Evolutionary conservation across 2,329 filamentous ascomycete genomes (phyloP), one percentile per base, ranked within the genome.

Genomic region (Mycosphaerelloides madeirae): DNA sequence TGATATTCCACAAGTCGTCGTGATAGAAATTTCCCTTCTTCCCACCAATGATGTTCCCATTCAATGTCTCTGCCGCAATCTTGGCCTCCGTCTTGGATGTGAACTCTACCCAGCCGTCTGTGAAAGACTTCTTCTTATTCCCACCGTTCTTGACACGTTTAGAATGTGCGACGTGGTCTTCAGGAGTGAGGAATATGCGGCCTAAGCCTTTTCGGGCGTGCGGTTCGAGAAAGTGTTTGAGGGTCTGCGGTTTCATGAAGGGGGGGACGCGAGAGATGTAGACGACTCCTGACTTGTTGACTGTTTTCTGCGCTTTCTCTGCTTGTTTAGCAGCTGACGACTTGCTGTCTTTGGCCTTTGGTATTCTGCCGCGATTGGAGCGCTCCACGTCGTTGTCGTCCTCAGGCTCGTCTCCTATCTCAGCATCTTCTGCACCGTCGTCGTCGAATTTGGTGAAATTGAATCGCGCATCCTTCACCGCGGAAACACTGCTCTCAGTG

Each of bases 21-120:
- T 85, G 80, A 69, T 91, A 94, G 63, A 85, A 88, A 38, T 78
- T 79, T 11, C 86, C 78, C 70, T 94, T 94, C 70, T 90, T 90
- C 19, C 87, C 87, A 39, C 87, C 87, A 53, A 93, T 85, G 11
- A 78, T 86, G 51, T 78, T 79, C 32, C 84, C 84, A 61, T 94
- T 94, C 38, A 94, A 72, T 19, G 85, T 75, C 54, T 87, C 84
- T 38, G 82, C 85, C 0, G 80, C 83, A n/a, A 78, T 72, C 64
- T 90, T 88, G 29, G 87, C 87, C 50, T 90, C 82, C 52, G 76
- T 76, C 66, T 93, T 93, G 50, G 77, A 75, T 29, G 80, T 66
- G 58, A 91, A 94, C 65, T 94, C 88, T 20, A 93, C 80, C 87
- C 87, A 94, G 35, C 87, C 88, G 65, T 94, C 88, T 3, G 80